Percentiles rank a stretch among this genome's conserved stretches.
These are phyloP conservation scores for Trametes versicolor DNA, from an alignment of 1,284 basidiomycete genomes.

Conservation along the genomic window DNA sequence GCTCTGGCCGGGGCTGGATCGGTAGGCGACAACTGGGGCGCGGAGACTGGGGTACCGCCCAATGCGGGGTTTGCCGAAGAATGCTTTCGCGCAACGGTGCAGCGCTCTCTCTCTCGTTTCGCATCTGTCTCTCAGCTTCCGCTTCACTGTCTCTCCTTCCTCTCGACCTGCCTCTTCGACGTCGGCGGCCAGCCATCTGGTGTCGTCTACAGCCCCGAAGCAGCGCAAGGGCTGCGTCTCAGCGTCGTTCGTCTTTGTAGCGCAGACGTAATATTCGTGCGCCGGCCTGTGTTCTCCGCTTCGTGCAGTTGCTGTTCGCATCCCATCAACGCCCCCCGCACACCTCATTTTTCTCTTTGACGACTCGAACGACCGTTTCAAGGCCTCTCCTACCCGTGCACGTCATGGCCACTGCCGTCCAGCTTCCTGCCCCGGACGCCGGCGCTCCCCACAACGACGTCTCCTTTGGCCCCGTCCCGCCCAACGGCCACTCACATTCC, in stretches of 20 bases:
- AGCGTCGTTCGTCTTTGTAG: constrained; percentile 18
- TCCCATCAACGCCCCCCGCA: constrained; percentile 28
- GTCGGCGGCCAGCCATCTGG: constrained; percentile 10
- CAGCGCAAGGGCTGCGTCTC: constrained; percentile 4
- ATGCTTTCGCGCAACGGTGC: constrained; percentile 5
- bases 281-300: constrained; percentile 32
- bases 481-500: constrained; percentile 48
- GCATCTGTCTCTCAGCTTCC: constrained; percentile 10
- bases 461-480: constrained; percentile 32
- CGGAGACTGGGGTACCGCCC: constrained; percentile 19
- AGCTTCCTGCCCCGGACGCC: constrained; percentile 38
- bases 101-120: constrained; percentile 15
- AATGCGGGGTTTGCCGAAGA: constrained; percentile 28
- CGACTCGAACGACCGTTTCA: constrained; percentile 9
- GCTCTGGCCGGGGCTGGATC: constrained; percentile 6
- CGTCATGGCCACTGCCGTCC: constrained; percentile 43
- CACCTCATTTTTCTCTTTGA: constrained; percentile 21
- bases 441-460: constrained; percentile 39
- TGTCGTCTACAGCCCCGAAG: constrained; percentile 3
- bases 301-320: constrained; percentile 25
- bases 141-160: constrained; percentile 25
- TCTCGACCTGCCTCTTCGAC: constrained; percentile 8
- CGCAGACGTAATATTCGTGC: constrained; percentile 29
- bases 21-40: neutral
- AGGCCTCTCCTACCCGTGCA: constrained; percentile 4